phyloP scores from a whole-genome alignment of 73 alveolate genomes.

The Paramecium pentaurelia region DNA sequence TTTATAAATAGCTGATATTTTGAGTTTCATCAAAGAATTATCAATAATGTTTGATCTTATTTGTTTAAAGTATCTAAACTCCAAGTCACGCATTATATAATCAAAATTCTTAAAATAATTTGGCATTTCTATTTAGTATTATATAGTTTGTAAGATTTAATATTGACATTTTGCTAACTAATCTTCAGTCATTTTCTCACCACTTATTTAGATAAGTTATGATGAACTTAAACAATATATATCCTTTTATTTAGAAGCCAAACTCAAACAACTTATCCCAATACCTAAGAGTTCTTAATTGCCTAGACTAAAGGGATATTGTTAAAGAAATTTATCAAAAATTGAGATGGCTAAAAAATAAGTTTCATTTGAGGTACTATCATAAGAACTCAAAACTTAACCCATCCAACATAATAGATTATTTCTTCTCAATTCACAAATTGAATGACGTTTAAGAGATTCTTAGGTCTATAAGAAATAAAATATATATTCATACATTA shows the following conservation, averaged over 20 bases:
- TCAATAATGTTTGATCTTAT: background rate
- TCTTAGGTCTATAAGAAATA: background rate
- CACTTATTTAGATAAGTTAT: background rate
- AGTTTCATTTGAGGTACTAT: background rate
- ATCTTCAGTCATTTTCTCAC: background rate
- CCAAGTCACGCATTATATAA: background rate
- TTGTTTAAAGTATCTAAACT: background rate
- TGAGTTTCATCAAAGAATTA: background rate
- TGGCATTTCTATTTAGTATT: background rate
- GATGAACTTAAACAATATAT: background rate
- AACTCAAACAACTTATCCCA: background rate
- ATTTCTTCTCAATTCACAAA: background rate
- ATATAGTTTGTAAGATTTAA: background rate
- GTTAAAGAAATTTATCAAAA: background rate
- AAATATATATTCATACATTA: background rate
- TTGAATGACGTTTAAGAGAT: background rate
- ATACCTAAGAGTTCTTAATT: background rate
- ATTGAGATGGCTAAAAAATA: background rate
- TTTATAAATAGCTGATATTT: background rate
- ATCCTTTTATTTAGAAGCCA: background rate
- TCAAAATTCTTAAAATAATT: background rate
- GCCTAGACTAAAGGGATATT: background rate
- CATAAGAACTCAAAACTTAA: background rate
- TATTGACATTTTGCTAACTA: background rate
- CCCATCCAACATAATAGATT: background rate